phyloP scores from a whole-genome alignment of 2,329 filamentous ascomycete species.

The Corynespora cassiicola region DNA sequence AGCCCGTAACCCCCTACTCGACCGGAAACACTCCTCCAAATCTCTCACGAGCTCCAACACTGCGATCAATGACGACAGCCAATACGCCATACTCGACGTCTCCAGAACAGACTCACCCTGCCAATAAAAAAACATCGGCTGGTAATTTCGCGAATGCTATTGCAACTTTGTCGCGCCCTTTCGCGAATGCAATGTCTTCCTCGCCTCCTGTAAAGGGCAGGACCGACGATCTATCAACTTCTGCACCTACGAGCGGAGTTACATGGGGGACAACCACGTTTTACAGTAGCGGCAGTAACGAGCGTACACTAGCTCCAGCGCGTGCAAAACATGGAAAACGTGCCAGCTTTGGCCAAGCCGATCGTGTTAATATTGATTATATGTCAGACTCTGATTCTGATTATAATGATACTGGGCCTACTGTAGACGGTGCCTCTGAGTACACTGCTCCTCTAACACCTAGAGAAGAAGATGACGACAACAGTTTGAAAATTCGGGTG shows the following conservation, averaged over 20 bases:
- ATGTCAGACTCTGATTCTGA: constrained; percentile 43
- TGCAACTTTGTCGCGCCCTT: constrained; percentile 48
- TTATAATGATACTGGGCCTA: constrained; percentile 23
- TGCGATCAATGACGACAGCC: constrained; percentile 42
- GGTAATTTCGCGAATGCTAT: constrained; percentile 48
- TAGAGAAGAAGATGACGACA: constrained; percentile 14
- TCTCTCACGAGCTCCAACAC: constrained; percentile 47
- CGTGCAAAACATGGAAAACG: constrained; percentile 47
- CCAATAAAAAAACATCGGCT: constrained; percentile 39
- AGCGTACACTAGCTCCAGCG: constrained; percentile 30
- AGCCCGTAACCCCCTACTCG: constrained; percentile 59
- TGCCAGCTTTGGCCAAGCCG: constrained; percentile 42
- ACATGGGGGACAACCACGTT: constrained; percentile 56
- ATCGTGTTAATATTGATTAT: constrained; percentile 34
- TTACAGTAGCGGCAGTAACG: constrained; percentile 42
- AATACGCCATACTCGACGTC: constrained; percentile 52
- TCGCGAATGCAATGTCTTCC: constrained; percentile 44
- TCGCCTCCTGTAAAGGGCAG: constrained; percentile 45
- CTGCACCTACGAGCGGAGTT: constrained; percentile 49
- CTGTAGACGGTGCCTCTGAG: constrained; percentile 28
- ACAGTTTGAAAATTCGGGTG: constrained; percentile 49
- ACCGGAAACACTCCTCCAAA: constrained; percentile 60
- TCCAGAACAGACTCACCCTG: constrained; percentile 45
- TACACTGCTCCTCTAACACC: constrained; percentile 24
- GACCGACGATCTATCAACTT: constrained; percentile 49